Base-by-base conservation (phyloP, 352 stramenopile species). In the Chrysophaeum taylorii region DNA sequence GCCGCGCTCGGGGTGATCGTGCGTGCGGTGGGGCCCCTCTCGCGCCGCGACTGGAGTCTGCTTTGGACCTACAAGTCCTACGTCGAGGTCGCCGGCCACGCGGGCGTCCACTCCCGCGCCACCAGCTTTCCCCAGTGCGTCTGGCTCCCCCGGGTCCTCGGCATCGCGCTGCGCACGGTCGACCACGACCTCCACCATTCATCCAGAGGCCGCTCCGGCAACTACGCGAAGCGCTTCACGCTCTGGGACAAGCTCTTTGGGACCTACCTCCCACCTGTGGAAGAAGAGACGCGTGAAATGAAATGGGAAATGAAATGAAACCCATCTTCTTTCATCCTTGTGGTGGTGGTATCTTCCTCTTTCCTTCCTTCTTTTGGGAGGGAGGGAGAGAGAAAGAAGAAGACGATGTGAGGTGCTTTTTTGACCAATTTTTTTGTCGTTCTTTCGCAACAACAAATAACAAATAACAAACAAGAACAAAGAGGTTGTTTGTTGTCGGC, bases 31-130 rank as follows among this genome's bases (percentile, higher is more conserved):
- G 35, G 57, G 33, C 33, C 36, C 18, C 57, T 66, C 12, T 27
- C 31, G 33, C 37, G 62, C 27, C 48, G 83, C n/a, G 84, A 92
- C 60, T 66, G 90, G 12, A 79, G 90, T 14, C 62, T 93, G 43
- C 69, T 93, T 23, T 85, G 91, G 73, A 83, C 85, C 23, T 93
- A 93, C 82, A 92, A 92, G 76, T 85, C 85, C 60, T 93, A 92
- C 77, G 85, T 93, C 37, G 87, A 93, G 70, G 81, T 91, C 35
- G 87, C 87, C 0, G 86, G 87, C 21, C 86, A 92, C 74, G 89
- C 73, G 7, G 87, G 87, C 0, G 74, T 92, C 29, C 83, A 92
- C 38, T 78, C 89, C 70, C 90, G 90, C 64, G 86, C 85, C 53
- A 90, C 85, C 41, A 92, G 84, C 21, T 92, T 93, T 70, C 86